These are phyloP conservation scores for Salvia sclarea DNA, from an alignment of 305 asterid genomes.

Conservation along the genomic window DNA sequence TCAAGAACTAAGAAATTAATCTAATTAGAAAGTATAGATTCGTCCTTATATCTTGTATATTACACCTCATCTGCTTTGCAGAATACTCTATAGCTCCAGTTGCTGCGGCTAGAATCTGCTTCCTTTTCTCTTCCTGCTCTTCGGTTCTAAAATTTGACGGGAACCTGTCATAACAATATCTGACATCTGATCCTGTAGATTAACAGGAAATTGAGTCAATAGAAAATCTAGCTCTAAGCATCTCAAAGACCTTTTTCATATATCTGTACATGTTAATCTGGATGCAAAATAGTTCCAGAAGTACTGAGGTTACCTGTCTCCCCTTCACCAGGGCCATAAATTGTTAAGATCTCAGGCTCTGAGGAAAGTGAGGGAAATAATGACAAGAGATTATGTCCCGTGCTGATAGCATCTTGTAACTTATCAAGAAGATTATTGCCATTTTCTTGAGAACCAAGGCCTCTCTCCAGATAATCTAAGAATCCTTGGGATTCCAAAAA, in stretches of 20 bases:
- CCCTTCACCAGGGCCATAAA: slow-evolving; percentile 56
- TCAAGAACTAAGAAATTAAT: slow-evolving; percentile 24
- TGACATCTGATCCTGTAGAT: slow-evolving; percentile 57
- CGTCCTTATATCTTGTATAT: slow-evolving; percentile 30
- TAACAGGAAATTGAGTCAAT: no score
- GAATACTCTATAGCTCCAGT: slow-evolving; percentile 85
- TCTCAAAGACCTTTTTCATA: no score
- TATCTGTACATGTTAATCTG: no score
- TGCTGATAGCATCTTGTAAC: slow-evolving; percentile 92
- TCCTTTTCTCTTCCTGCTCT: slow-evolving; percentile 88
- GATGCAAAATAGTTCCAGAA: no score
- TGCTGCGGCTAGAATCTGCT: slow-evolving; percentile 84
- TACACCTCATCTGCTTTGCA: slow-evolving; percentile 68
- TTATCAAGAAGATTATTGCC: slow-evolving; percentile 80
- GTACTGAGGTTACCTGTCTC: slow-evolving; percentile 45
- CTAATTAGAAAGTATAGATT: slow-evolving; percentile 26
- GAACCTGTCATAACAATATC: slow-evolving; percentile 71
- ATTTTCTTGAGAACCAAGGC: slow-evolving; percentile 71
- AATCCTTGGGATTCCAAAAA: slow-evolving; percentile 90
- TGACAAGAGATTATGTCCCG: slow-evolving; percentile 83
- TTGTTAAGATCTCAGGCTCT: slow-evolving; percentile 75
- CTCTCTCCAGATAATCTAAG: slow-evolving; percentile 91
- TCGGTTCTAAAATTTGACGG: slow-evolving; percentile 73
- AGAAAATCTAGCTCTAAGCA: no score
- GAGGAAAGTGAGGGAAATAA: slow-evolving; percentile 54